A percentile compares a stretch with the other conserved stretches of the same genome.
These are phyloP conservation scores for Curvularia sp. DNA, from an alignment of 2,329 filamentous ascomycete species.

Conservation along the genomic window DNA sequence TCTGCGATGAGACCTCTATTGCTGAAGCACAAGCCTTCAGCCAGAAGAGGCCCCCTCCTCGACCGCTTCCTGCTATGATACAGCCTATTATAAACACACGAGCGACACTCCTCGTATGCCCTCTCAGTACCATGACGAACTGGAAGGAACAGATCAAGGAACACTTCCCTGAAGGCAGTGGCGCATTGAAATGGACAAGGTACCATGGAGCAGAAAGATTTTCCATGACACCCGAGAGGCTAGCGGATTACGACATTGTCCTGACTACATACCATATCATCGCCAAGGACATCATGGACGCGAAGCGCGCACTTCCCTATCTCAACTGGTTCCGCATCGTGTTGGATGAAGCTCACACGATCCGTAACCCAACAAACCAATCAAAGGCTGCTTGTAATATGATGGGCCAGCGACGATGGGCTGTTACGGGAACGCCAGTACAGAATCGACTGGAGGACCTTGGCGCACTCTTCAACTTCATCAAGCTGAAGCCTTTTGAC, in stretches of 20 bases:
- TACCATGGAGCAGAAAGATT: conserved; percentile 86
- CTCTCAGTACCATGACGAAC: conserved; percentile 88
- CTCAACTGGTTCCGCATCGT: conserved; percentile 94
- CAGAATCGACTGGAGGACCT: conserved; percentile 91
- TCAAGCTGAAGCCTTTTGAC: conserved; percentile 85
- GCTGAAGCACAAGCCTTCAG: conserved; percentile 70
- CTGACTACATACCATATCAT: conserved; percentile 94
- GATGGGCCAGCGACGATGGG: conserved; percentile 85
- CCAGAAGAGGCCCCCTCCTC: conserved; percentile 55
- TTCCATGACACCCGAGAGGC: conserved; percentile 63
- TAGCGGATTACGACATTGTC: conserved; percentile 80
- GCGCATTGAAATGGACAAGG: conserved; percentile 72
- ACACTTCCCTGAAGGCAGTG: conserved; percentile 70
- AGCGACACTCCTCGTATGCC: conserved; percentile 85
- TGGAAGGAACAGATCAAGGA: conserved; percentile 92
- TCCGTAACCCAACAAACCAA: conserved; percentile 83
- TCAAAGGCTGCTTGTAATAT: conserved; percentile 85
- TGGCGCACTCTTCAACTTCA: conserved; percentile 83
- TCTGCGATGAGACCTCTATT: conserved; percentile 66
- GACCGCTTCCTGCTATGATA: conserved; percentile 11
- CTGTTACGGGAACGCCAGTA: conserved; percentile 94
- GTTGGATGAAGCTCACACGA: conserved; percentile 92
- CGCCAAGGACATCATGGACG: conserved; percentile 71
- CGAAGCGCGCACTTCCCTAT: conserved; percentile 73
- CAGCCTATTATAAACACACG: conserved; percentile 68